Percentiles rank a stretch among this genome's conserved stretches.
Conservation (phyloP, 495 filamentous ascomycete genomes). For the Talaromyces stipitatus region DNA sequence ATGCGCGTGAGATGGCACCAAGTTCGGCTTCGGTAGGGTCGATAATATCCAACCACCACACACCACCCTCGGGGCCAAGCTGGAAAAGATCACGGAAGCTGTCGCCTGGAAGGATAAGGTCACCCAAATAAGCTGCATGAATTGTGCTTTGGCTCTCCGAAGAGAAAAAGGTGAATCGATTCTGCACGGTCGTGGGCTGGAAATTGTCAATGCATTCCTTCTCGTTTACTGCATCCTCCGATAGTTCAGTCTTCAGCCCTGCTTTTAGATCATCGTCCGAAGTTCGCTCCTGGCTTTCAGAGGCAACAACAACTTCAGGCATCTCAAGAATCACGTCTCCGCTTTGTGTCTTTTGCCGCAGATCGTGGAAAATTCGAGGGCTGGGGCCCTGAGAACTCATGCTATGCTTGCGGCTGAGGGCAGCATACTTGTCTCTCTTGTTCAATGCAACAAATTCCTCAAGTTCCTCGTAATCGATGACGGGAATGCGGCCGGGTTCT, state of each 20-base stretch:
- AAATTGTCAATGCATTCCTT: slow-evolving; percentile 24
- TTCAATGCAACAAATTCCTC: slow-evolving; percentile 75
- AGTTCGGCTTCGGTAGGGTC: slow-evolving; percentile 87
- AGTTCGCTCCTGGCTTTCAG: slow-evolving; percentile 16
- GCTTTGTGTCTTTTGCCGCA: slow-evolving; percentile 38
- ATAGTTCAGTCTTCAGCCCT: slow-evolving; percentile 13
- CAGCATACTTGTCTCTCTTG: slow-evolving; percentile 29
- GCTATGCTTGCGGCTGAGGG: slow-evolving; percentile 40
- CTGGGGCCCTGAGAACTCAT: slow-evolving; percentile 42
- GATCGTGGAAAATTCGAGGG: slow-evolving; percentile 55
- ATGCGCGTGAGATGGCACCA: slow-evolving; percentile 79
- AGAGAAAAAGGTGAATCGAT: slow-evolving; percentile 91
- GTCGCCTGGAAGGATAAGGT: slow-evolving; percentile 80
- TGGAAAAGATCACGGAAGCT: slow-evolving; percentile 83
- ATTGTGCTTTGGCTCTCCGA: slow-evolving; percentile 87
- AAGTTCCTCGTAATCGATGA: slow-evolving; percentile 81
- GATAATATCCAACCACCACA: slow-evolving; percentile 94
- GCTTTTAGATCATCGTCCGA: slow-evolving; percentile 17
- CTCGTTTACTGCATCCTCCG: slow-evolving; percentile 21
- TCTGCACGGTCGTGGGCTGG: slow-evolving; percentile 48
- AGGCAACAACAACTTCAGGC: slow-evolving; percentile 20
- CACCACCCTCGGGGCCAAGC: slow-evolving; percentile 63
- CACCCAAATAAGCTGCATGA: slow-evolving; percentile 80
- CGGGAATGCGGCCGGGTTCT: slow-evolving; percentile 47
- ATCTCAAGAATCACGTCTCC: slow-evolving; percentile 17